A percentile compares a stretch with the other conserved stretches of the same genome.
Conservation (phyloP, 345 rosid species). For the Acer negundo region DNA sequence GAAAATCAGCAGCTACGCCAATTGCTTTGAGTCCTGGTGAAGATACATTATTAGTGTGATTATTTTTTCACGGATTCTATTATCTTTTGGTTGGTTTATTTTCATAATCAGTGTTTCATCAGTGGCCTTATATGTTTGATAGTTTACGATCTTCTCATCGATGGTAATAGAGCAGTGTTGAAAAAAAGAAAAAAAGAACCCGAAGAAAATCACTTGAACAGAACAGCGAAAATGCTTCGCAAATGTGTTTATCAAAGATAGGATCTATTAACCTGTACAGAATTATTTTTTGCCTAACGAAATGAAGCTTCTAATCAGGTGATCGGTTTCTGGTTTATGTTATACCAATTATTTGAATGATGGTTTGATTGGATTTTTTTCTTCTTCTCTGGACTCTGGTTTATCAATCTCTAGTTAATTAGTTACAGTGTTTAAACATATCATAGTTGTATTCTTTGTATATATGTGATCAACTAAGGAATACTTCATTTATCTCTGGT, state of each 20-base stretch:
- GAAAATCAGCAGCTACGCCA: constrained; percentile 85
- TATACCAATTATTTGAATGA: not conserved
- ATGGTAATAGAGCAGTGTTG: not conserved
- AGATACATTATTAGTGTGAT: constrained; percentile 10
- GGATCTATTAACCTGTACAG: constrained; percentile 27
- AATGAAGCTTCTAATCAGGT: constrained; percentile 18
- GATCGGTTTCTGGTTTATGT: not conserved
- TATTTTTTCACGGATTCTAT: not conserved
- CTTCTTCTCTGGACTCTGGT: not conserved
- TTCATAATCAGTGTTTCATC: constrained; percentile 5
- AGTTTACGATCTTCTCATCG: constrained; percentile 8
- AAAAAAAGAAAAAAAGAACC: not conserved
- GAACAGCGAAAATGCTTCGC: not conserved
- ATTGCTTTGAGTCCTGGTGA: constrained; percentile 50
- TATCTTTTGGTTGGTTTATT: constrained; percentile 11
- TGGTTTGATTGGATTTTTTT: not conserved
- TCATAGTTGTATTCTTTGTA: not conserved
- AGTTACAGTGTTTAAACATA: not conserved
- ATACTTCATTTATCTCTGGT: too few relatives aligned
- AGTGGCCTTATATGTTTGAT: not conserved
- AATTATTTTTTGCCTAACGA: constrained; percentile 3
- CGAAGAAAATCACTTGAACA: not conserved
- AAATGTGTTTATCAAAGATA: not conserved
- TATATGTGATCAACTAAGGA: too few relatives aligned
- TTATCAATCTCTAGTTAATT: not conserved